Evolutionary conservation across 2,329 filamentous ascomycete genomes (phyloP), one percentile per base, ranked within the genome.

Genomic region (Aspergillus ochraceoroseus): DNA sequence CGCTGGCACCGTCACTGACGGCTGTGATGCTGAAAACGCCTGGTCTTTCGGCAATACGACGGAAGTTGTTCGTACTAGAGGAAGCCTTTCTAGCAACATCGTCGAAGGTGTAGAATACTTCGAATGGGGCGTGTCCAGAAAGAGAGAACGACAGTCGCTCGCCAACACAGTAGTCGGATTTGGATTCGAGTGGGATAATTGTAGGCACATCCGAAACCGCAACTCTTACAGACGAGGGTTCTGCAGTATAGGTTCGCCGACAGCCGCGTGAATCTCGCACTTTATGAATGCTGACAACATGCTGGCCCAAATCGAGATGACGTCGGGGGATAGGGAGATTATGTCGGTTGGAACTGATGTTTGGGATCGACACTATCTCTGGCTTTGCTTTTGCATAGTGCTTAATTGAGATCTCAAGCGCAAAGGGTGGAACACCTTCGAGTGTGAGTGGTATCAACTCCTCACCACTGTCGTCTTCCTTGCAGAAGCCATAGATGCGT

Each of bases 401-500:
- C 68, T 89, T 94, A 65, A 98, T 87, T 57, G 90, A 88, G 15
- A 96, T 76, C 61, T 96, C 92, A 3, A 98, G 72, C 32, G 82
- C 83, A 69, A 98, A 98, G 0, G 92, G 92, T 5, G 90, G 80
- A 11, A 83, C 73, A 26, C 92, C 92, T 44, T 84, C 84, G 12
- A 98, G 74, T 2, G 78, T 82, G 44, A 98, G 83, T 0, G 90
- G 89, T 39, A 98, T 95, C 27, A 79, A 80, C 57, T 98, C 89
- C 55, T 94, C 87, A 20, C 82, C 79, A 38, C 80, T 79, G 35
- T 84, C 77, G 55, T 95, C 87, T 42, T 88, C 82, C 62, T 88
- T 83, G 68, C 92, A 98, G 66, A 90, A 95, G 61, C 92, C 94
- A 72, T 95, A 95, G 0, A 87, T 89, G 63, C 92, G 92, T 11